Evolutionary conservation across 1,139 yeast species (phyloP), one percentile per base, ranked within the genome.

Genomic region (Nakaseomyces delphensis): DNA sequence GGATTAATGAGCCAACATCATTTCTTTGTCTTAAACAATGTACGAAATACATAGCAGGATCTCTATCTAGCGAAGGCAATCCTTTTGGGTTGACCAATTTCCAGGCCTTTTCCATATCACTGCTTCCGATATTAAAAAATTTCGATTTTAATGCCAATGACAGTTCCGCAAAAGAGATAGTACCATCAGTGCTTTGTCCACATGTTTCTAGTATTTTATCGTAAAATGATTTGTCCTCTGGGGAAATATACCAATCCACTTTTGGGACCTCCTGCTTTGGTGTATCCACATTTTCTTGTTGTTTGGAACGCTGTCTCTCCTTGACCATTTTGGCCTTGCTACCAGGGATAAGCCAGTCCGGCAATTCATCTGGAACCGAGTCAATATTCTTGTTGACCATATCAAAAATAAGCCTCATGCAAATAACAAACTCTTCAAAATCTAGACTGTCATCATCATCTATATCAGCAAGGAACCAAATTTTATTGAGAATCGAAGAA

Each of bases 161-260:
- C 45, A 91, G 69, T 1, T 91, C 71, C 40, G 81, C 81, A 59
- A 83, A 89, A 36, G 79, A 71, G 35, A 87, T 79, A 51, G 95
- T 71, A n/a, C 97, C 97, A 65, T 91, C 97, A 41, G 84, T 68
- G 5, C 45, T 44, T n/a, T 43, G 30, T 3, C 27, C 43, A 31
- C 60, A 51, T 30, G 84, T 72, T 41, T 79, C 71, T 60, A 87
- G 84, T 38, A 91, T 78, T 23, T 83, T 70, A 55, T 85, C 93
- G 63, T 91, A 93, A 9, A 83, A 75, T 2, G 77, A 58, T 56
- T 80, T 77, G 57, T 91, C 96, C 6, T 79, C 73, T 15, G 96
- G 97, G 3, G 95, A 80, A 50, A 91, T 87, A 65, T 91, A 91
- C 98, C 98, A 91, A 59, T 89, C 95, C 59, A 91, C 84, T 55